A percentile compares a stretch with the other conserved stretches of the same genome.
Evolutionary conservation across 1,139 yeast species (phyloP).

Genomic region (Zygoascus hellenicus): DNA sequence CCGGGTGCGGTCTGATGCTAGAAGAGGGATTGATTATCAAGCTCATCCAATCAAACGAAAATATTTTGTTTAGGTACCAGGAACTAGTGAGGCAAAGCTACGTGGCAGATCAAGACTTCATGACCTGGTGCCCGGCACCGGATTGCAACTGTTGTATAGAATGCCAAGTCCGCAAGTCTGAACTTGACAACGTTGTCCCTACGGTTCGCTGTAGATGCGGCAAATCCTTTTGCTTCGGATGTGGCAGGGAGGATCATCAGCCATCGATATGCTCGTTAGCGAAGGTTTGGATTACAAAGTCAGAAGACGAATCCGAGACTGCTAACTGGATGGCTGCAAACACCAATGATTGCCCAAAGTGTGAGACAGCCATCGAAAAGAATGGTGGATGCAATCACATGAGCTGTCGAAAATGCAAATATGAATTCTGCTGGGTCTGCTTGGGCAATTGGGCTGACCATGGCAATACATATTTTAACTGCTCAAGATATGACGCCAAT

Average conservation of each 20-base stretch:
- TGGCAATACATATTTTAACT: slow-evolving; percentile 57
- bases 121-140: slow-evolving; percentile 82
- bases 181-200: slow-evolving; percentile 44
- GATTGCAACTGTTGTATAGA: slow-evolving; percentile 66
- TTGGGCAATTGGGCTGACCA: slow-evolving; percentile 72
- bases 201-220: slow-evolving; percentile 61
- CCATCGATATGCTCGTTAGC: slow-evolving; percentile 78
- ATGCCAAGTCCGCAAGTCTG: slow-evolving; percentile 35
- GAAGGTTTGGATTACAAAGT: slow-evolving; percentile 68
- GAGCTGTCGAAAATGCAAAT: slow-evolving; percentile 72
- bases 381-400: slow-evolving; percentile 97
- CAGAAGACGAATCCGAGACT: slow-evolving; percentile 85
- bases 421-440: slow-evolving; percentile 95
- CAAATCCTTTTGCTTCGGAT: slow-evolving; percentile 75
- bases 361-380: slow-evolving; percentile 56
- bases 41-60: slow-evolving; percentile 29
- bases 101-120: slow-evolving; percentile 48
- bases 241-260: slow-evolving; percentile 62
- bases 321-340: slow-evolving; percentile 84
- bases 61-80: slow-evolving; percentile 24
- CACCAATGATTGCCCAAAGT: slow-evolving; percentile 77
- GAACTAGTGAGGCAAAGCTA: slow-evolving; percentile 34
- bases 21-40: slow-evolving; percentile 35
- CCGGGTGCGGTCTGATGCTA: slow-evolving; percentile 33
- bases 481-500: slow-evolving; percentile 52